phyloP scores from a whole-genome alignment of 2,329 filamentous ascomycete species.

The Xylaria polymorpha region DNA sequence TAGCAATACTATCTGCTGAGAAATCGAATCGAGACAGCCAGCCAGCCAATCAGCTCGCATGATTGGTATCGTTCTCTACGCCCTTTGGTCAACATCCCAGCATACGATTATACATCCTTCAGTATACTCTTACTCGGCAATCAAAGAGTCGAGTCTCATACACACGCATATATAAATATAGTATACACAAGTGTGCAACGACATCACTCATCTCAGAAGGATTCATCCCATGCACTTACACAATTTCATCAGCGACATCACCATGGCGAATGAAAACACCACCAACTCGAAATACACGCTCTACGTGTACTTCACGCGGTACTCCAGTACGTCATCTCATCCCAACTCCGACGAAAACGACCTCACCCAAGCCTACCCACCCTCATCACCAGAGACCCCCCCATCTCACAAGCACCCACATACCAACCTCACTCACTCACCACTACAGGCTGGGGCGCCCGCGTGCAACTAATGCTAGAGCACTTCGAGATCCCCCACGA shows the following conservation, averaged over 20 bases:
- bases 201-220: neutral
- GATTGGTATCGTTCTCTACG: slow-evolving; percentile 3
- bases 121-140: neutral
- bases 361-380: neutral
- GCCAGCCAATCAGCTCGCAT: too few species aligned
- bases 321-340: slow-evolving; percentile 41
- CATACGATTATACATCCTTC: neutral
- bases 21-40: neutral
- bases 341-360: neutral
- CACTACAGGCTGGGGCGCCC: slow-evolving; percentile 43
- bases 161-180: neutral
- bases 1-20: slow-evolving; percentile 16
- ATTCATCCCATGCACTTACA: neutral
- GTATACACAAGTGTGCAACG: neutral
- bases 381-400: neutral
- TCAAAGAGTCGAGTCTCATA: neutral
- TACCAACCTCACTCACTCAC: slow-evolving; percentile 1
- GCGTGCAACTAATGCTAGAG: slow-evolving; percentile 54
- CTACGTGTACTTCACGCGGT: slow-evolving; percentile 42
- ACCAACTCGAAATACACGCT: slow-evolving; percentile 34
- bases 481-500: slow-evolving; percentile 57
- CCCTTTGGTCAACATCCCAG: slow-evolving; percentile 19
- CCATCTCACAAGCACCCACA: neutral
- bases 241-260: neutral
- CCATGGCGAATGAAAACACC: slow-evolving; percentile 35